These are phyloP conservation scores for Candida pseudoviswanathii DNA, from an alignment of 1,139 yeast species.

Conservation along the genomic window DNA sequence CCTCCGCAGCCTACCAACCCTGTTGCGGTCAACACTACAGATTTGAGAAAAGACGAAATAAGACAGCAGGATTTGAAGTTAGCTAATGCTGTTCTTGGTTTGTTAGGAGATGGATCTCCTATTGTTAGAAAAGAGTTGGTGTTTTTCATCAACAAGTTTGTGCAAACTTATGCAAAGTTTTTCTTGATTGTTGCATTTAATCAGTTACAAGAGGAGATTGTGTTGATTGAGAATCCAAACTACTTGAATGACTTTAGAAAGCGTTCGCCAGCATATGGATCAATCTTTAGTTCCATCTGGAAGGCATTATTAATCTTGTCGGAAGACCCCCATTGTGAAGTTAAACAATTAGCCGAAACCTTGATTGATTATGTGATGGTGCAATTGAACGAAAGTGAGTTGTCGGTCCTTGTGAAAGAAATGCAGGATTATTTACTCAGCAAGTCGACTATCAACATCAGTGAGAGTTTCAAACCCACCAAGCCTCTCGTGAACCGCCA, in stretches of 20 bases:
- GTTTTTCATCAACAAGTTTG: slow-evolving; percentile 74
- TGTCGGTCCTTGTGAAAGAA: slow-evolving; percentile 62
- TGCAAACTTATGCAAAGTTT: slow-evolving; percentile 67
- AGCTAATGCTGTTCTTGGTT: slow-evolving; percentile 49
- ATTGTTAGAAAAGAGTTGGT: slow-evolving; percentile 85
- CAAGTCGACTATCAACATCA: slow-evolving; percentile 47
- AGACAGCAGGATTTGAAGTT: slow-evolving; percentile 56
- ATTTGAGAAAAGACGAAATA: slow-evolving; percentile 44
- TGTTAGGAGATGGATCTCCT: slow-evolving; percentile 84
- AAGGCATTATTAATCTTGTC: slow-evolving; percentile 76
- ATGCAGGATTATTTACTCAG: slow-evolving; percentile 66
- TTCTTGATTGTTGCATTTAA: slow-evolving; percentile 88
- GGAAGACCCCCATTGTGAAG: slow-evolving; percentile 89
- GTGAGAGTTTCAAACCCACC: slow-evolving; percentile 41
- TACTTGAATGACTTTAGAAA: slow-evolving; percentile 60
- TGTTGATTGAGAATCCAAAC: slow-evolving; percentile 62
- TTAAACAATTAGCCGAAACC: slow-evolving; percentile 69
- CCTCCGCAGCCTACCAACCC: slow-evolving; percentile 25
- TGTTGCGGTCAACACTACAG: slow-evolving; percentile 17
- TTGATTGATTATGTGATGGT: slow-evolving; percentile 76
- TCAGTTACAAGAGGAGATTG: slow-evolving; percentile 80
- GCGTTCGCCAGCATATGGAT: slow-evolving; percentile 77
- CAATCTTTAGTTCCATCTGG: slow-evolving; percentile 88
- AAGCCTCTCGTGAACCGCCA: slow-evolving; percentile 36
- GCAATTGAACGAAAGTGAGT: slow-evolving; percentile 65